Evolutionary conservation across 2,329 filamentous ascomycete genomes (phyloP).

Genomic region (Calonectria ilicicola): DNA sequence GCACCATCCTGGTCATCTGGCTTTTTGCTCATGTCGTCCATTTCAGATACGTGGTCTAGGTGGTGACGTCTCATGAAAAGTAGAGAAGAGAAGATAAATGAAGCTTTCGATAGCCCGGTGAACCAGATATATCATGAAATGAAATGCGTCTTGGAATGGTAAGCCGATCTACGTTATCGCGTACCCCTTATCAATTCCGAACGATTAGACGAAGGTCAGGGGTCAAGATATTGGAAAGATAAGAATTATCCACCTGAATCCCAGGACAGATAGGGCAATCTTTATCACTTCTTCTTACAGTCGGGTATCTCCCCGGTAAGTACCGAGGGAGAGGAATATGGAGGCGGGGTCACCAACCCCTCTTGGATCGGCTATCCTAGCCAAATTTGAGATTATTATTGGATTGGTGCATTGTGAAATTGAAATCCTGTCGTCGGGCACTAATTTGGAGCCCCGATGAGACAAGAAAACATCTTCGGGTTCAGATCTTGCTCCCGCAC

Average conservation of each 20-base stretch:
- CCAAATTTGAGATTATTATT: neutral
- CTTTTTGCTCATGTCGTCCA: conserved; percentile 1
- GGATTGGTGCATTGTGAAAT: neutral
- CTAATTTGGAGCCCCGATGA: neutral
- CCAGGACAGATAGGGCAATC: neutral
- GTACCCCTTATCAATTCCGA: neutral
- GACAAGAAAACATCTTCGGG: neutral
- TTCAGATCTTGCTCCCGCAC: neutral
- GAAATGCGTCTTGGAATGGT: neutral
- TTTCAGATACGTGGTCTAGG: neutral
- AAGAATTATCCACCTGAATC: neutral
- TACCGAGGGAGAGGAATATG: neutral
- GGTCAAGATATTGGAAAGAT: neutral
- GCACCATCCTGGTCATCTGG: neutral
- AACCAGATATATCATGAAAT: neutral
- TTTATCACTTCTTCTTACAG: neutral
- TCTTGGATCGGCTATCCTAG: neutral
- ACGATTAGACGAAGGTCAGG: neutral
- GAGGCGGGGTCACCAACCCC: neutral
- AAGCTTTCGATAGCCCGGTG: no score
- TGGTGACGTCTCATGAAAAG: neutral
- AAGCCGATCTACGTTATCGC: neutral
- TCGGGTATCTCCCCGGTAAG: neutral
- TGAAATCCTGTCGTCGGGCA: neutral
- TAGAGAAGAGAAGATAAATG: no score